These are phyloP conservation scores for Auricularia sp. DNA, from an alignment of 768 basidiomycete species.

Conservation along the genomic window DNA sequence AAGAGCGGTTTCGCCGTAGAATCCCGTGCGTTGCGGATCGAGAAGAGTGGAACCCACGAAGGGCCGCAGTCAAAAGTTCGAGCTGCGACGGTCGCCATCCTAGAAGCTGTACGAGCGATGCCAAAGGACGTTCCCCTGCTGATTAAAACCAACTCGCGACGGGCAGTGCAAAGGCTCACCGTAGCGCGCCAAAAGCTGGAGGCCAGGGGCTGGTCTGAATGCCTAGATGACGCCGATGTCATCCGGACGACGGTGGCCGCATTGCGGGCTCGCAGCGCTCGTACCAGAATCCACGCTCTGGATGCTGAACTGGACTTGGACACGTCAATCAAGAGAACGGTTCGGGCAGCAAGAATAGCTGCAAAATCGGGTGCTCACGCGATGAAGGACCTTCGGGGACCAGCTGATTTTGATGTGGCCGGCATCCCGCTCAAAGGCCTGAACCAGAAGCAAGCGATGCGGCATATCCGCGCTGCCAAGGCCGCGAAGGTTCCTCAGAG, in stretches of 20 bases:
- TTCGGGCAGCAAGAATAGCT: background rate
- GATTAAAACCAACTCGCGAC: background rate
- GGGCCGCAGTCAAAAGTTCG: background rate
- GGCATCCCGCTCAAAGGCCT: background rate
- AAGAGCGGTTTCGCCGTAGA: background rate
- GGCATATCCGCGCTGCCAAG: background rate
- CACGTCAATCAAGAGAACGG: background rate
- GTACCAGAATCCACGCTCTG: background rate
- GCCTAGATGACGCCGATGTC: background rate
- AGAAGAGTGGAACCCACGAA: background rate
- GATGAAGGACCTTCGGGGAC: background rate
- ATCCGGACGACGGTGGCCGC: background rate
- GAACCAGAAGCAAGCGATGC: background rate
- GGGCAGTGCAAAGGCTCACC: background rate
- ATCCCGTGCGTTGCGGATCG: background rate
- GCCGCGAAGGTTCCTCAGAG: background rate
- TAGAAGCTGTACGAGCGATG: background rate
- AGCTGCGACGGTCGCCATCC: background rate
- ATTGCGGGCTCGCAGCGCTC: background rate
- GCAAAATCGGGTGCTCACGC: background rate
- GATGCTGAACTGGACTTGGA: background rate
- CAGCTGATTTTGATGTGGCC: background rate
- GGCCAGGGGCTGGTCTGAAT: background rate
- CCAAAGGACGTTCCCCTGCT: background rate
- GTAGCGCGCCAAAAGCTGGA: background rate